Evolutionary conservation across 1,284 basidiomycete species (phyloP).

Genomic region (Naganishia sp.): DNA sequence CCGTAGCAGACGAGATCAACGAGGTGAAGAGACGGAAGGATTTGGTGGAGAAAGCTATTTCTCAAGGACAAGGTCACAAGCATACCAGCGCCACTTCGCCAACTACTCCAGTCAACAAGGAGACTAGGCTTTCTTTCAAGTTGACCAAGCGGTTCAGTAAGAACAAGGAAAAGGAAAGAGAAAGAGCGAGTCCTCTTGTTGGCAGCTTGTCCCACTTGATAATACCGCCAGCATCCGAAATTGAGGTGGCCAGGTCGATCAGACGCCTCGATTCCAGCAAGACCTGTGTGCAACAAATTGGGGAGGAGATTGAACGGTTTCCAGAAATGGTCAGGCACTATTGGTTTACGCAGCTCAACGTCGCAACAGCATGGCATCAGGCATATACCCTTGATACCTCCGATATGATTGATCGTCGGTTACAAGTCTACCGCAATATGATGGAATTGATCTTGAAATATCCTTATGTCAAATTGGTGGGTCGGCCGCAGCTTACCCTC

Average conservation of each 20-base stretch:
- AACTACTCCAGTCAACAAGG: conserved; percentile 16
- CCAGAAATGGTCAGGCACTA: conserved; percentile 44
- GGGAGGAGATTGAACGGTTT: conserved; percentile 48
- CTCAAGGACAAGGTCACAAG: conserved; percentile 36
- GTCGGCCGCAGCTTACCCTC: conserved; percentile 38
- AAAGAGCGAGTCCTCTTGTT: conserved; percentile 21
- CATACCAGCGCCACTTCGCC: conserved; percentile 19
- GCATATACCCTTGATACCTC: conserved; percentile 47
- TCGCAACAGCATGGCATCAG: conserved; percentile 43
- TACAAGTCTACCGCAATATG: conserved; percentile 46
- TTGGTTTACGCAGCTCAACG: conserved; percentile 40
- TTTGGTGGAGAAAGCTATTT: conserved; percentile 64
- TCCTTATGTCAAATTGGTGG: conserved; percentile 47
- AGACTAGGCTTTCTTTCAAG: conserved; percentile 33
- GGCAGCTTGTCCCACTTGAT: conserved; percentile 22
- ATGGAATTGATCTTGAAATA: conserved; percentile 42
- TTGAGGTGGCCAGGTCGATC: conserved; percentile 39
- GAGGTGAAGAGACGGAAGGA: conserved; percentile 81
- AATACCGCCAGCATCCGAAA: conserved; percentile 9
- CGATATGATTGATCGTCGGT: conserved; percentile 44
- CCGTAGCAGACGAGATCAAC: conserved; percentile 80
- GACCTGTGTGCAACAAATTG: conserved; percentile 44
- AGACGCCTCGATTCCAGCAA: conserved; percentile 44
- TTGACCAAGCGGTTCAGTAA: conserved; percentile 50
- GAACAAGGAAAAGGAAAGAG: conserved; percentile 38